Evolutionary conservation across 2,329 filamentous ascomycete species (phyloP), one percentile per base, ranked within the genome.

Genomic region (Calonectria pseudoturangicola): DNA sequence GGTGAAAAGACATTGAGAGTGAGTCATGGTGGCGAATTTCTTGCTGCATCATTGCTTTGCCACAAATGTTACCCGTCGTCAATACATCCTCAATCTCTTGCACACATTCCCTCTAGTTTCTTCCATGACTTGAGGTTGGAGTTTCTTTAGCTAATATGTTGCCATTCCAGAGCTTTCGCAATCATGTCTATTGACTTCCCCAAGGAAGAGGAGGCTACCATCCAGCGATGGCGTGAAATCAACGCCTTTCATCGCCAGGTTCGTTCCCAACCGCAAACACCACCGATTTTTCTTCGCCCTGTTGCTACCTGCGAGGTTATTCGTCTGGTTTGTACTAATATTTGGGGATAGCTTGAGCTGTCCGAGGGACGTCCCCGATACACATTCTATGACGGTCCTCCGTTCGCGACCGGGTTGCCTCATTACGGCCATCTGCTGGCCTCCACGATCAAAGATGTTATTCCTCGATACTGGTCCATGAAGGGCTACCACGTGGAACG

Each of bases 401-500:
- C 93, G 6, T 95, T 95, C 82, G 93, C 92, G 82, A 98, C 93
- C 77, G 93, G 90, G 71, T 83, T 92, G 21, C 90, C 90, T 73
- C 92, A 93, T 78, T 93, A 89, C 73, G 89, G 89, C 74, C 95
- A 98, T 85, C 87, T 98, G 66, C 89, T 98, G 77, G 94, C 96
- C 45, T 98, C 95, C 25, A 98, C 96, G 63, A 98, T 98, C 87
- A 98, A 98, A 85, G 96, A 98, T 84, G 97, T 98, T 73, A 98
- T 98, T 77, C 95, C 96, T 10, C 89, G 96, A 79, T 98, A 98
- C 85, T 98, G 96, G 95, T 95, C 95, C 65, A 98, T 98, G 96
- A 97, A 97, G 83, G 96, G 96, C 18, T 94, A 93, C 82, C 94
- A 98, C 86, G 96, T 98, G 66, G 95, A 97, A 87, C 91, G 96